Conservation (phyloP, 75 land plant species). For the Cryptomeria japonica region DNA sequence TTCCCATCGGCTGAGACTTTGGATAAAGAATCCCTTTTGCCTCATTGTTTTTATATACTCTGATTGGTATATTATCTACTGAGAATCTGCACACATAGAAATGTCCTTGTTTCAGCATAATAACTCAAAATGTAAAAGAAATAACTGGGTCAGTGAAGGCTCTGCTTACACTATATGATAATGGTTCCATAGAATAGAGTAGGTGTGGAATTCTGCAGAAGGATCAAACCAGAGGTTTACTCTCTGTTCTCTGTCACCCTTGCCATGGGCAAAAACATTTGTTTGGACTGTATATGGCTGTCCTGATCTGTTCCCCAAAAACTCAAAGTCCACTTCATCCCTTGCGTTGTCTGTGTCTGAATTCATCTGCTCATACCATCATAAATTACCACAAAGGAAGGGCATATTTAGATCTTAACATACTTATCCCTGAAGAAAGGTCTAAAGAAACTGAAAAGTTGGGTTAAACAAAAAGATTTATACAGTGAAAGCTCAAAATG, state of each 20-base stretch:
- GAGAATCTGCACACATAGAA: constrained; percentile 46
- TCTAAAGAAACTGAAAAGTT: background rate
- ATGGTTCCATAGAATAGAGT: constrained; percentile 54
- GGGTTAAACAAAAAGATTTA: background rate
- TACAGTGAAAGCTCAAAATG: background rate
- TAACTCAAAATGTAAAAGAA: background rate
- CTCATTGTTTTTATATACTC: constrained; percentile 77
- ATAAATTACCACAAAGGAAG: background rate
- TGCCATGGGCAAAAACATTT: constrained; percentile 54
- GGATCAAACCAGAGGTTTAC: constrained; percentile 76
- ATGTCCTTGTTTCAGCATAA: background rate
- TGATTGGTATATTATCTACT: constrained; percentile 74
- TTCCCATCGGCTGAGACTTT: constrained; percentile 57
- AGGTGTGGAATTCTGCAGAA: constrained; percentile 51
- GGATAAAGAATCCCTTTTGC: constrained; percentile 63
- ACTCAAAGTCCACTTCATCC: constrained; percentile 72
- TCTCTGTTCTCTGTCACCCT: constrained; percentile 63
- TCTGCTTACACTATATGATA: constrained; percentile 41
- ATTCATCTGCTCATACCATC: constrained; percentile 34
- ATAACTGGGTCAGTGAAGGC: background rate
- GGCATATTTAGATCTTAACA: background rate
- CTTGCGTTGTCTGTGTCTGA: constrained; percentile 37
- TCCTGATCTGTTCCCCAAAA: constrained; percentile 63
- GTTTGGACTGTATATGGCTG: constrained; percentile 74
- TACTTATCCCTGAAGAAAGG: background rate